Evolutionary conservation across 495 filamentous ascomycete genomes (phyloP), one percentile per base, ranked within the genome.

Genomic region (Penicillium waksmanii): DNA sequence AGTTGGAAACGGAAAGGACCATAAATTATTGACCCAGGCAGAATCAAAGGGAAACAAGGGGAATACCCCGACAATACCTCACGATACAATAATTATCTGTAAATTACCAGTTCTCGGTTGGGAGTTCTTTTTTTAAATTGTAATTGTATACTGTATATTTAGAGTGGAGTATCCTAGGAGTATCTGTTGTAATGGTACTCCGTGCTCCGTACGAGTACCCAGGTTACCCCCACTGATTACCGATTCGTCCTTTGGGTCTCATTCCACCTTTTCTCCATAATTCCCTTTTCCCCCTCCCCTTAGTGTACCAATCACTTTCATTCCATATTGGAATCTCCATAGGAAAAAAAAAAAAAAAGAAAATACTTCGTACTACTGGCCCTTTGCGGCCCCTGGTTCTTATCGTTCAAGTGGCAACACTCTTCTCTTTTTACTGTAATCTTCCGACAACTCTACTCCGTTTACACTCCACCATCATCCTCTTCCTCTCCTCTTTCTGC

Each of bases 331-430:
- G 48, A 57, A 56, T 38, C 12, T 43, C 19, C 17, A 58, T n/a
- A 60, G 12, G 40, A 52, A 55, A 51, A 51, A 31, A 48, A 53
- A 55, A 35, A 47, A 53, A 25, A 55, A 40, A 53, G 56, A 31
- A 52, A 51, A n/a, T n/a, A n/a, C n/a, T n/a, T n/a, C n/a, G 58
- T 42, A 50, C n/a, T 33, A 19, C 34, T 33, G 13, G 25, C 7
- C 35, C 40, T 51, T 35, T 52, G 27, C 50, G 36, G 38, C 42
- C 49, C 57, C 51, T 60, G 42, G 49, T 52, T 51, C 56, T 66
- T 68, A 65, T 66, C 59, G 56, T 52, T 56, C 64, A 63, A 65
- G 62, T 64, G 55, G 57, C 57, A 18, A 66, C 62, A 53, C 58
- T 53, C 65, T 62, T 56, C 52, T 55, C 40, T 64, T 53, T 56